Conservation (phyloP, 2,329 filamentous ascomycete genomes). For the Colletotrichum limetticola region DNA sequence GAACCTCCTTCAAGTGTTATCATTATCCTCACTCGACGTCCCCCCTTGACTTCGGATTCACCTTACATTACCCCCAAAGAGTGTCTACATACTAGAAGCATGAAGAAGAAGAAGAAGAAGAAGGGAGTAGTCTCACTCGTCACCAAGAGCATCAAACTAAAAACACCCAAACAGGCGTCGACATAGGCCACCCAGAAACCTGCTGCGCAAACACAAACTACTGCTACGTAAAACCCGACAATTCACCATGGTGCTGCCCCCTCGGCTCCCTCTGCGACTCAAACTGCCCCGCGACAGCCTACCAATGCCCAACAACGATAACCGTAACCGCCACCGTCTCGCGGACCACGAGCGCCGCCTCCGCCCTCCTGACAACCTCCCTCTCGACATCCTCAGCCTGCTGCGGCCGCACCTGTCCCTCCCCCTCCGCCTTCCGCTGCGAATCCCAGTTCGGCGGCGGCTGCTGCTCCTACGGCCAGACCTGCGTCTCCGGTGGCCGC, state of each 20-base stretch:
- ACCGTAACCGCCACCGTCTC: conserved; percentile 40
- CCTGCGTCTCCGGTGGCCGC: conserved; percentile 49
- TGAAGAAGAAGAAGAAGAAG: not conserved
- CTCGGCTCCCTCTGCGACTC: conserved; percentile 56
- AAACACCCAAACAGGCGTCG: conserved; percentile 48
- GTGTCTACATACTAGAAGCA: not conserved
- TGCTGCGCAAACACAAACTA: conserved; percentile 58
- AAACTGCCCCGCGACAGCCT: conserved; percentile 46
- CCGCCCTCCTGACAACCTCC: conserved; percentile 39
- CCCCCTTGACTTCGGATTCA: not conserved
- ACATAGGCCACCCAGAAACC: conserved; percentile 47
- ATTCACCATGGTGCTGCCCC: conserved; percentile 52
- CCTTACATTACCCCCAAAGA: too few species aligned
- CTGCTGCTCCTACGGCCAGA: conserved; percentile 59
- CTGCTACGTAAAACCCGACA: conserved; percentile 53
- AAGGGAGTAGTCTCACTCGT: not conserved
- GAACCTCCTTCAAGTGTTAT: not conserved
- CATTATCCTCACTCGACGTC: not conserved
- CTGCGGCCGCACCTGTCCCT: conserved; percentile 52
- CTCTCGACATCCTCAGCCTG: conserved; percentile 44
- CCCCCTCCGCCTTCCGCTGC: conserved; percentile 57
- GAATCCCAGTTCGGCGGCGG: conserved; percentile 54
- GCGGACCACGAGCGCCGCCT: not conserved
- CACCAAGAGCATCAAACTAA: not conserved
- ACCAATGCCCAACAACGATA: conserved; percentile 46